A percentile compares a stretch with the other conserved stretches of the same genome.
Evolutionary conservation across 2,329 filamentous ascomycete genomes (phyloP).

Genomic region (Akanthomyces lecanii): DNA sequence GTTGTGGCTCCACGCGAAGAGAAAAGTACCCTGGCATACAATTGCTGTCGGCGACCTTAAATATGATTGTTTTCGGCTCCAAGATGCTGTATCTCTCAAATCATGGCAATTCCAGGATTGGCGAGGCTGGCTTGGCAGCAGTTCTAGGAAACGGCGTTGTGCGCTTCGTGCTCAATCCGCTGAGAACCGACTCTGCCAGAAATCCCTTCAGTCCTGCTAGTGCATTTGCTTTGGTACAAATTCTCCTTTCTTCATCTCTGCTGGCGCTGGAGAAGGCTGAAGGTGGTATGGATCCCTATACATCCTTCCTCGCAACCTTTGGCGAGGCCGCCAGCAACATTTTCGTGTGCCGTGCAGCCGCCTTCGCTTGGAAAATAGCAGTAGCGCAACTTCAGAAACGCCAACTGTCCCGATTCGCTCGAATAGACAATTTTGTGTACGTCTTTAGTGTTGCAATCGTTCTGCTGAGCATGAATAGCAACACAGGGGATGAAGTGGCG

Average conservation of each 20-base stretch:
- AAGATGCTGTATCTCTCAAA: background rate
- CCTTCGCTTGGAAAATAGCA: background rate
- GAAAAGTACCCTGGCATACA: constrained; percentile 4
- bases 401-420: background rate
- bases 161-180: constrained; percentile 8
- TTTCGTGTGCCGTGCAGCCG: background rate
- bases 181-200: background rate
- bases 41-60: constrained; percentile 1
- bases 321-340: background rate
- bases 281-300: background rate
- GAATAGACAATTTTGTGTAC: background rate
- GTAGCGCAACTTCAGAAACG: background rate
- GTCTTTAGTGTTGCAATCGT: background rate
- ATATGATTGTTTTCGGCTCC: background rate
- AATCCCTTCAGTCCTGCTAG: background rate
- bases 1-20: constrained; percentile 1
- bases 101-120: background rate
- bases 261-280: background rate
- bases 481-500: background rate
- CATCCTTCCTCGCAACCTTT: background rate
- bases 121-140: background rate
- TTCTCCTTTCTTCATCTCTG: background rate
- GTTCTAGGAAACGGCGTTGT: background rate
- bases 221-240: background rate
- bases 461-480: background rate